Conservation (phyloP, 371 early-diverging fungal genomes). For the Capniomyces stellatus region DNA sequence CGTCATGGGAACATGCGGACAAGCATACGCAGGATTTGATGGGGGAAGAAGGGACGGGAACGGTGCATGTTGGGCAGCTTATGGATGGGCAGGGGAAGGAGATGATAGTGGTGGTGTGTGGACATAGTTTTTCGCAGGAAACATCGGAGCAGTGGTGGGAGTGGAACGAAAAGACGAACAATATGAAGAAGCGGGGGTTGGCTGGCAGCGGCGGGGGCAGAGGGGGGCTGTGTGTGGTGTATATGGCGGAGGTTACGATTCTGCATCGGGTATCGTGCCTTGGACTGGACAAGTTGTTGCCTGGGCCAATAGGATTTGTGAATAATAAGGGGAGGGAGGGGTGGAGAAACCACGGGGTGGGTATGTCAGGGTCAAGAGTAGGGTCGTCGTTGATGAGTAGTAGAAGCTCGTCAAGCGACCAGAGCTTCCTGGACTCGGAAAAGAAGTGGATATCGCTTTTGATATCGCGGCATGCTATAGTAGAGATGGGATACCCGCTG, state of each 20-base stretch:
- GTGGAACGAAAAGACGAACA: constrained; percentile 3
- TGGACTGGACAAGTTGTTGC: constrained; percentile 15
- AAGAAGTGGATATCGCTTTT: constrained; percentile 20
- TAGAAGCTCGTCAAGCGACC: neutral
- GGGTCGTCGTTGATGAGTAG: neutral
- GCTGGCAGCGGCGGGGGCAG: neutral
- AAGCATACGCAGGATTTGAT: neutral
- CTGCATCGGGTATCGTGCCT: constrained; percentile 21
- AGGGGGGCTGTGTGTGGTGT: constrained; percentile 14
- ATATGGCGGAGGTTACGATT: constrained; percentile 23
- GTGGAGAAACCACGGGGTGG: neutral
- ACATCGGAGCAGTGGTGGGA: constrained; percentile 2
- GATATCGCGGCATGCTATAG: constrained; percentile 23
- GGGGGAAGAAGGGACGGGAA: neutral
- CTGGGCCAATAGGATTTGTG: constrained; percentile 10
- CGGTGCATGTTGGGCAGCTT: neutral
- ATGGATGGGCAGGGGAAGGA: neutral
- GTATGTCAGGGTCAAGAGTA: neutral
- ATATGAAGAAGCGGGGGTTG: neutral
- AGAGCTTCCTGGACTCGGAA: constrained; percentile 4
- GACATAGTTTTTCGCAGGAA: neutral
- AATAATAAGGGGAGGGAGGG: neutral
- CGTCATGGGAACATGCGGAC: neutral
- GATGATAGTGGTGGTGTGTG: constrained; percentile 1
- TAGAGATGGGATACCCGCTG: constrained; percentile 24